Evolutionary conservation across 176 grass and related monocot species (phyloP), one percentile per base, ranked within the genome.

Genomic region (Oryza meridionalis): DNA sequence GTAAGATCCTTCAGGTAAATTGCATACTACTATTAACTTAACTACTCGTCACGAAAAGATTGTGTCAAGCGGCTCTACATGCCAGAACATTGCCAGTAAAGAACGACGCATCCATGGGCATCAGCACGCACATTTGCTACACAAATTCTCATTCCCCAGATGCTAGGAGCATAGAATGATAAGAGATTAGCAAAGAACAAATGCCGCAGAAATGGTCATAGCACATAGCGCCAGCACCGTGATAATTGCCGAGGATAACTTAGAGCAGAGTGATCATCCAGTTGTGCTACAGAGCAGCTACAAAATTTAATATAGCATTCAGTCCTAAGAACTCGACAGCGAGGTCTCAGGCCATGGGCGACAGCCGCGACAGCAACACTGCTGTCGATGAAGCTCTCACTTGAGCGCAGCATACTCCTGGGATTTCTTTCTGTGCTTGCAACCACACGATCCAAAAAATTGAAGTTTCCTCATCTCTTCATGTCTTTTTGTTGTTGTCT

Each of bases 231-330:
- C 51, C 37, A 50, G n/a, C n/a, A n/a, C n/a, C n/a, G n/a, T n/a
- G 32, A 77, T 76, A 59, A 61, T 58, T n/a, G n/a, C 70, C 69
- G 64, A 65, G 31, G 68, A 65, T 64, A 79, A 76, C 49, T 80
- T 69, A 53, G 63, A 59, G 80, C 80, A 90, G 44, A 58, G 21
- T 69, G 22, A 84, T 83, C 68, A 69, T 69, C 61, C 69, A 79
- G 70, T 80, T 76, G 79, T 65, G 84, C 84, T 75, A 90, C 62
- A 87, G 69, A 72, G 70, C 79, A 69, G 82, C 87, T 92, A 89
- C 75, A 92, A 84, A 89, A 92, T 77, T 83, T 80, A 86, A 66
- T 75, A 72, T 44, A 68, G 15, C 19, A 2, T 73, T 79, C 71
- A 70, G 22, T 80, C 79, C 63, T 27, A 83, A 7, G 73, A 83